These are phyloP conservation scores for Trichosporon inkin DNA, from an alignment of 1,284 basidiomycete species.

Conservation along the genomic window DNA sequence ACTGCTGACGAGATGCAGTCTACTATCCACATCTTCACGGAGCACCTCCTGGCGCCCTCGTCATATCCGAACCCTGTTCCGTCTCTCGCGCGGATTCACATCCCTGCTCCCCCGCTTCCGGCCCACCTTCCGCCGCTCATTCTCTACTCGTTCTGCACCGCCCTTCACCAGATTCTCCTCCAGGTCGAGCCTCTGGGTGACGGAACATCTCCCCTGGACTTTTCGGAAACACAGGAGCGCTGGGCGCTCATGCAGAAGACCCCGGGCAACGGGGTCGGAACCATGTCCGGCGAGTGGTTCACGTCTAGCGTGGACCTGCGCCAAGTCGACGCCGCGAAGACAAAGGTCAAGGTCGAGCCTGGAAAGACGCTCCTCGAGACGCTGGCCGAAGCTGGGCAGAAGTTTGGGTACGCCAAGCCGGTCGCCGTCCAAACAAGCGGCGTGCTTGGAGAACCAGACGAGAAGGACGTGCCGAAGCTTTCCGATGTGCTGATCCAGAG, in stretches of 20 bases:
- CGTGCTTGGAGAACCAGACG: slow-evolving; percentile 11
- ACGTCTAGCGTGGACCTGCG: slow-evolving; percentile 34
- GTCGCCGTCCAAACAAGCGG: slow-evolving; percentile 31
- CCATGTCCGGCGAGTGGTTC: slow-evolving; percentile 40
- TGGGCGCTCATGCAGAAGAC: slow-evolving; percentile 46
- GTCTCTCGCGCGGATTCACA: slow-evolving; percentile 34
- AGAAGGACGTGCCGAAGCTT: slow-evolving; percentile 22
- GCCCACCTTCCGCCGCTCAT: slow-evolving; percentile 37
- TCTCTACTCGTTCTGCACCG: slow-evolving; percentile 43
- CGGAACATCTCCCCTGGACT: not conserved
- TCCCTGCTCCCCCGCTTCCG: slow-evolving; percentile 38
- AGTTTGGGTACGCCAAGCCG: slow-evolving; percentile 37
- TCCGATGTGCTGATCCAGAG: slow-evolving; percentile 32
- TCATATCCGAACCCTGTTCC: slow-evolving; percentile 47
- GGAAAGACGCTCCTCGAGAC: slow-evolving; percentile 21
- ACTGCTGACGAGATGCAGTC: slow-evolving; percentile 28
- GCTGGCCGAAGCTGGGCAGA: slow-evolving; percentile 27
- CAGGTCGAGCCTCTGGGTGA: slow-evolving; percentile 30
- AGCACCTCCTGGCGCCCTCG: slow-evolving; percentile 40
- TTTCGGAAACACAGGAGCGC: slow-evolving; percentile 21
- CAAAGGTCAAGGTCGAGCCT: slow-evolving; percentile 16
- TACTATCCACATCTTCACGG: slow-evolving; percentile 37
- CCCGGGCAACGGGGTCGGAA: slow-evolving; percentile 15
- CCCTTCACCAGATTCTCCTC: slow-evolving; percentile 34
- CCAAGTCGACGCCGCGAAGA: slow-evolving; percentile 25